Evolutionary conservation across 257 asterid genomes (phyloP).

Genomic region (Primulina huaijiensis): DNA sequence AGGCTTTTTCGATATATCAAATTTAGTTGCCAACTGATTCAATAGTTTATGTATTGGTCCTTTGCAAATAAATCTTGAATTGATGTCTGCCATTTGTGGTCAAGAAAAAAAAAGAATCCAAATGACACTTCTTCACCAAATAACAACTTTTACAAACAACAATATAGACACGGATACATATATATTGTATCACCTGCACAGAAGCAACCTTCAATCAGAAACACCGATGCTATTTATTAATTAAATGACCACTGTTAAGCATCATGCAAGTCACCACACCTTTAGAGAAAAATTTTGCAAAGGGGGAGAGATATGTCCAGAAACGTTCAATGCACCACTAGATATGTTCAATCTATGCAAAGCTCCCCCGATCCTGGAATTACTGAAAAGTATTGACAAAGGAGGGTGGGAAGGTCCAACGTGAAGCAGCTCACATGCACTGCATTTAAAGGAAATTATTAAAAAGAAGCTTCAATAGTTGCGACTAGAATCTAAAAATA

Average conservation of each 20-base stretch:
- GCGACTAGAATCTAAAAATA: slow-evolving; percentile 9
- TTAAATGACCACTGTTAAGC: slow-evolving; percentile 20
- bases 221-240: slow-evolving; percentile 11
- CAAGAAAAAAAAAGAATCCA: slow-evolving; percentile 44
- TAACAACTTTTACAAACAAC: slow-evolving; percentile 22
- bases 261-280: slow-evolving; percentile 43
- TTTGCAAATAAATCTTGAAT: slow-evolving; percentile 82
- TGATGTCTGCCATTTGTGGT: slow-evolving; percentile 60
- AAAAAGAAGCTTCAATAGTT: slow-evolving; percentile 21
- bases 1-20: slow-evolving; percentile 39
- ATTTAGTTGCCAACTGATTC: slow-evolving; percentile 67
- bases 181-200: slow-evolving; percentile 85
- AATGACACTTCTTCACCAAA: slow-evolving; percentile 29
- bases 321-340: slow-evolving; percentile 58
- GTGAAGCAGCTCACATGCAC: slow-evolving; percentile 63
- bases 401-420: slow-evolving; percentile 69
- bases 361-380: slow-evolving; percentile 58
- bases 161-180: slow-evolving; percentile 62
- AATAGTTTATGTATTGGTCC: slow-evolving; percentile 87
- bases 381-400: slow-evolving; percentile 51
- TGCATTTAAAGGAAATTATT: slow-evolving; percentile 39
- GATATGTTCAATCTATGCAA: slow-evolving; percentile 46
- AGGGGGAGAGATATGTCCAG: slow-evolving; percentile 81
- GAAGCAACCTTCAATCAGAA: slow-evolving; percentile 36
- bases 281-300: slow-evolving; percentile 46